Base-by-base conservation (phyloP, 2,329 filamentous ascomycete species). In the Parastagonospora nodorum region DNA sequence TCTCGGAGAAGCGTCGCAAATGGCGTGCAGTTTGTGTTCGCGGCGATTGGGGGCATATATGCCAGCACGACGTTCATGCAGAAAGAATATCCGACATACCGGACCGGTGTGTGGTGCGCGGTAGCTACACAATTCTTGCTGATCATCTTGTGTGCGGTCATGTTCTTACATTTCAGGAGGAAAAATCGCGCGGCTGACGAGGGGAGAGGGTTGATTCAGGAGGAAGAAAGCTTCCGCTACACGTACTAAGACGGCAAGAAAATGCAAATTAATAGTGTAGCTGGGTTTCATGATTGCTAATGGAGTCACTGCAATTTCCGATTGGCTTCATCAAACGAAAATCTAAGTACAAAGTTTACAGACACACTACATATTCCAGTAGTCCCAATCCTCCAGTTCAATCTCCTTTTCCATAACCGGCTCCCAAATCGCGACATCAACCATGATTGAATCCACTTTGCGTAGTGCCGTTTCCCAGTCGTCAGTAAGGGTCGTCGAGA, bases 51-150 rank as follows among this genome's bases (percentile, higher is more conserved):
- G 0, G 67, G 67, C 7, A 68, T 71, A 8, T 70, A 67, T 48
- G 66, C 64, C 8, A 64, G 56, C 19, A 67, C 61, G 11, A 69
- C 66, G 0, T 71, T 71, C 43, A 68, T 63, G 61, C 66, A 70
- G 50, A 60, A 64, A 43, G 66, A 69, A 39, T 66, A 63, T 45
- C 61, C 61, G 12, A 61, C 42, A 5, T 70, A 72, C 48, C 41
- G 53, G 11, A 68, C 62, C 1, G 64, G 67, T 3, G 59, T 69
- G 2, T 69, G 64, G 67, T 68, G 60, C 28, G 53, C 50, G 4
- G 40, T 53, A n/a, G 53, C 54, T 9, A 61, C 58, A 9, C 58
- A 63, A 36, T 52, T 61, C 19, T 32, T 61, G 53, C 42, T 59
- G n/a, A 63, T 63, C 16, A 50, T 59, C 3, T 35, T 59, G 31